These are phyloP conservation scores for Mikania micrantha DNA, from an alignment of 129 eudicot species.

Conservation along the genomic window DNA sequence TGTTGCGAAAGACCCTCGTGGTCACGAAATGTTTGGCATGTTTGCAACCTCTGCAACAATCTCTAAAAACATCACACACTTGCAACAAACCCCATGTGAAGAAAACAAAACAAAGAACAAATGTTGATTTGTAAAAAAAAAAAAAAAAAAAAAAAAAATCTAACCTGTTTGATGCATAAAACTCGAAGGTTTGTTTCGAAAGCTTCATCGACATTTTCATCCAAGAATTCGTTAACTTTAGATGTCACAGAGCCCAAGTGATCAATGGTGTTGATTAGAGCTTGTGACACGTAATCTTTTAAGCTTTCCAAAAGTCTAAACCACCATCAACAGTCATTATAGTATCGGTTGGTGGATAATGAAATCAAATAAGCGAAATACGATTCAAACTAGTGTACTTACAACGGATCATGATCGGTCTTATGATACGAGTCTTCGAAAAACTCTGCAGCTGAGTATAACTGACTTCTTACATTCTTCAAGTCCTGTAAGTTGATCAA, in stretches of 20 bases:
- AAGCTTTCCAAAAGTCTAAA: conserved; percentile 58
- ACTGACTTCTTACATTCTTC: conserved; percentile 54
- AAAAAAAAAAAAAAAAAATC: too few species aligned
- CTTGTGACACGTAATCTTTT: conserved; percentile 64
- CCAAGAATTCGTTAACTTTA: conserved; percentile 54
- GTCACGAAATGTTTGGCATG: conserved; percentile 40
- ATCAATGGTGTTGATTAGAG: conserved; percentile 72
- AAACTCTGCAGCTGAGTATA: conserved; percentile 79
- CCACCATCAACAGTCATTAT: background rate
- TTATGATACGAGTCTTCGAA: conserved; percentile 47
- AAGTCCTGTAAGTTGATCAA: conserved; percentile 39
- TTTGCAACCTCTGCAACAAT: conserved; percentile 45
- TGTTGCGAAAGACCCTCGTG: conserved; percentile 45
- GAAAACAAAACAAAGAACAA: background rate
- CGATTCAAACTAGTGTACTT: conserved; percentile 6
- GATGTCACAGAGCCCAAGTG: conserved; percentile 82
- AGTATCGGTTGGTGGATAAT: background rate
- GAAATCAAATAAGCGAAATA: background rate
- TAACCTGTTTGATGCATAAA: conserved; percentile 70
- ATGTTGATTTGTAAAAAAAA: background rate
- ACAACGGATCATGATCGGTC: conserved; percentile 50
- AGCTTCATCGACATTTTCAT: conserved; percentile 47
- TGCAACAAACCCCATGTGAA: background rate
- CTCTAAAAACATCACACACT: background rate
- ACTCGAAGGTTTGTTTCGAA: conserved; percentile 46